phyloP scores from a whole-genome alignment of 352 stramenopile genomes.

The Globisporangium sylvaticum region DNA sequence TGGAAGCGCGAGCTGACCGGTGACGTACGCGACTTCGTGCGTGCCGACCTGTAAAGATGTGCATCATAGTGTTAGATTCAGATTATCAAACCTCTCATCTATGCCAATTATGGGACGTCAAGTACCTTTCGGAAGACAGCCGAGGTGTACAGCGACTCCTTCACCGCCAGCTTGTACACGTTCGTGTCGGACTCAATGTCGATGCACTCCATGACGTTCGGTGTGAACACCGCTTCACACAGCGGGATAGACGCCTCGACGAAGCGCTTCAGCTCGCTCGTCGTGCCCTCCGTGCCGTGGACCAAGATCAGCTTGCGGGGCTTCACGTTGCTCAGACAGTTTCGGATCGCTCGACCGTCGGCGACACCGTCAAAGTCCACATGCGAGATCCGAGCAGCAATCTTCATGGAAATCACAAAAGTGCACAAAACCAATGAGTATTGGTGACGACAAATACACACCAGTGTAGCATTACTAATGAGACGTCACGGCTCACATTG shows the following conservation, averaged over 20 bases:
- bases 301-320: constrained; percentile 87
- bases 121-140: constrained; percentile 79
- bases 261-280: constrained; percentile 77
- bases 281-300: constrained; percentile 79
- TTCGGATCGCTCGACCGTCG: constrained; percentile 82
- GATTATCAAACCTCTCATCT: background rate
- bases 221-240: constrained; percentile 86
- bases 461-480: no score
- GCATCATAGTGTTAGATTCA: background rate
- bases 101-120: background rate
- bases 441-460: background rate
- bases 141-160: constrained; percentile 84
- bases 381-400: constrained; percentile 68
- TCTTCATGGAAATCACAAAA: constrained; percentile 21
- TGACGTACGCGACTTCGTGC: constrained; percentile 87
- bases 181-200: constrained; percentile 90
- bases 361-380: constrained; percentile 86
- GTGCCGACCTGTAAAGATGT: constrained; percentile 49
- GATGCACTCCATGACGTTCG: constrained; percentile 86
- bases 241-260: constrained; percentile 78
- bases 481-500: constrained; percentile 27
- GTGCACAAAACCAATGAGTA: background rate
- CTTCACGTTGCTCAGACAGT: constrained; percentile 87
- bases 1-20: constrained; percentile 55
- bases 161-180: constrained; percentile 86